Conservation (phyloP, 129 eudicot species). For the Smallanthus sonchifolius region DNA sequence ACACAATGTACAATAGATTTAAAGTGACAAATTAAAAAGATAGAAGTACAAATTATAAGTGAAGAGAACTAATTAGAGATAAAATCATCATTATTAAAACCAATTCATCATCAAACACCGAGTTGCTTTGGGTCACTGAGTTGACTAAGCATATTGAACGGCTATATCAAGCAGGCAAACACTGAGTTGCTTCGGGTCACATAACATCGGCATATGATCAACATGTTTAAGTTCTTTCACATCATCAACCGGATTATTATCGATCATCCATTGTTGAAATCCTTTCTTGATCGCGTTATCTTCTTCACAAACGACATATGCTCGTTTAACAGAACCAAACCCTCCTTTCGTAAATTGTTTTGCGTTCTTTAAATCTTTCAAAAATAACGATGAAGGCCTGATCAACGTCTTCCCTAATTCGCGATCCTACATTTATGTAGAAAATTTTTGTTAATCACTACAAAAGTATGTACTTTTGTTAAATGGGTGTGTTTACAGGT, state of each 20-base stretch:
- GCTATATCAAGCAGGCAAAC: conserved; percentile 31
- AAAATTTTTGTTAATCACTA: background rate
- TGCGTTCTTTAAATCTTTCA: conserved; percentile 23
- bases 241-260: conserved; percentile 29
- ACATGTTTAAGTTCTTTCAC: conserved; percentile 48
- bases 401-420: conserved; percentile 41
- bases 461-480: background rate
- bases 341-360: conserved; percentile 30
- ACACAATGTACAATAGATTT: too few relatives aligned
- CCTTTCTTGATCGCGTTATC: conserved; percentile 33
- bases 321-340: conserved; percentile 51
- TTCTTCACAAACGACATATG: conserved; percentile 34
- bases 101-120: background rate
- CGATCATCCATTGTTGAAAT: conserved; percentile 47
- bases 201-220: conserved; percentile 75
- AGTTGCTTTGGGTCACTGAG: background rate
- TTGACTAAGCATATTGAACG: background rate
- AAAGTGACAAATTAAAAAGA: too few relatives aligned
- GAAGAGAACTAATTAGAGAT: too few relatives aligned
- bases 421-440: conserved; percentile 31
- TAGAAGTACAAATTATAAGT: too few relatives aligned
- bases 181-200: conserved; percentile 38
- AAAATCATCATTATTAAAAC: too few relatives aligned
- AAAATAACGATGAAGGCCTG: conserved; percentile 40
- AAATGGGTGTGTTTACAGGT: too few relatives aligned